phyloP scores from a whole-genome alignment of 2,329 filamentous ascomycete species.

The Aspergillus vadensis region DNA sequence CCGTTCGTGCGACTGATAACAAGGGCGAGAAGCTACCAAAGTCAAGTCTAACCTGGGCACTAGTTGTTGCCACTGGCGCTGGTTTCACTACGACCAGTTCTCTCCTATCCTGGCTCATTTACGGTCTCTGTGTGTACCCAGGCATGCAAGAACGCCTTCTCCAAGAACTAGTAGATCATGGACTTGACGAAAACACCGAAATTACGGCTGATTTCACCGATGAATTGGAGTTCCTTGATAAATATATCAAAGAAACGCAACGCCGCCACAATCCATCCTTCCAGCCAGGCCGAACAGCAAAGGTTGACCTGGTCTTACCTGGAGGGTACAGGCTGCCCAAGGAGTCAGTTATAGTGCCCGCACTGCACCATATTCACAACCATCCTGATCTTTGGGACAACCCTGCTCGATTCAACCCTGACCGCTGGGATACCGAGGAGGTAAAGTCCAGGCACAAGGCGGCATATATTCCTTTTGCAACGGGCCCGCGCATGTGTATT shows the following conservation, averaged over 20 bases:
- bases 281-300: constrained; percentile 61
- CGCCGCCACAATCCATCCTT: constrained; percentile 62
- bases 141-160: constrained; percentile 60
- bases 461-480: constrained; percentile 61
- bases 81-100: constrained; percentile 65
- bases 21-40: constrained; percentile 58
- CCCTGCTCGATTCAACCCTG: constrained; percentile 59
- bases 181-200: constrained; percentile 44
- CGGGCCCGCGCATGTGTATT: constrained; percentile 60
- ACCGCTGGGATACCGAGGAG: constrained; percentile 59
- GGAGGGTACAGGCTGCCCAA: constrained; percentile 60
- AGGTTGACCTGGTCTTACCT: constrained; percentile 58
- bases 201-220: constrained; percentile 36
- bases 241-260: constrained; percentile 60
- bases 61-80: constrained; percentile 58
- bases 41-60: constrained; percentile 40
- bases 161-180: constrained; percentile 59
- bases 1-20: constrained; percentile 55
- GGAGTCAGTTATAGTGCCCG: constrained; percentile 56
- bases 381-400: constrained; percentile 61
- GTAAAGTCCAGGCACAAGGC: constrained; percentile 56
- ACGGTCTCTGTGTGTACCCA: constrained; percentile 55
- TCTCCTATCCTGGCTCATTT: constrained; percentile 61
- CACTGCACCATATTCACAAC: constrained; percentile 49
- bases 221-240: constrained; percentile 49